Percentiles rank a stretch among this genome's conserved stretches.
Evolutionary conservation across 352 stramenopile species (phyloP).

Genomic region (Paralagenidium karlingii): DNA sequence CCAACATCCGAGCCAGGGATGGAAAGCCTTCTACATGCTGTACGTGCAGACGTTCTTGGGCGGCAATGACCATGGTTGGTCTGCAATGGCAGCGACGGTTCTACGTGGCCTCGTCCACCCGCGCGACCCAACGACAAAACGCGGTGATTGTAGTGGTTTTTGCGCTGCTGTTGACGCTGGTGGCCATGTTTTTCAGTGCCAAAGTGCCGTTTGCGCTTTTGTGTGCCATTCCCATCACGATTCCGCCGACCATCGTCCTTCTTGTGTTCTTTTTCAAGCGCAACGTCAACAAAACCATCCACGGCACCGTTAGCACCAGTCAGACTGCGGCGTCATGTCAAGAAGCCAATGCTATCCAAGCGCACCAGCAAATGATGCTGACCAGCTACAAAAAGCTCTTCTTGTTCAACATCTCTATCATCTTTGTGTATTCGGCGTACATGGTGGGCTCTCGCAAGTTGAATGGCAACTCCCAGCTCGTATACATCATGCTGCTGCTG

Average conservation of each 20-base stretch:
- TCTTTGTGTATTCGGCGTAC: constrained; percentile 9
- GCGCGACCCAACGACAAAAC: too few relatives aligned
- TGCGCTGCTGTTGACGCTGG: constrained; percentile 1
- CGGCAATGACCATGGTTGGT: constrained; percentile 3
- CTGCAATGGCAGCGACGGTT: too few relatives aligned
- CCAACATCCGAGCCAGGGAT: neutral
- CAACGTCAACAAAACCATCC: too few relatives aligned
- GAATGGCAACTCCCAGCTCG: neutral
- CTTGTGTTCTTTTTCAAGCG: constrained; percentile 1
- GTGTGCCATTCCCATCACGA: constrained; percentile 6
- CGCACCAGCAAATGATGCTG: constrained; percentile 5
- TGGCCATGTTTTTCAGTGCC: constrained; percentile 9
- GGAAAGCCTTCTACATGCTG: constrained; percentile 7
- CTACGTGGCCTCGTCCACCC: too few relatives aligned
- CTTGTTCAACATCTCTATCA: too few relatives aligned
- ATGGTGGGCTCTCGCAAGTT: constrained; percentile 4
- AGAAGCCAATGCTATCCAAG: too few relatives aligned
- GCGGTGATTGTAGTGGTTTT: too few relatives aligned
- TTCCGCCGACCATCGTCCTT: constrained; percentile 6
- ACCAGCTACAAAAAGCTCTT: too few relatives aligned
- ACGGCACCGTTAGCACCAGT: too few relatives aligned
- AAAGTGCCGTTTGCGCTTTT: constrained; percentile 16
- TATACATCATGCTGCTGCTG: constrained; percentile 7
- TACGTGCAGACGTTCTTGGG: constrained; percentile 4
- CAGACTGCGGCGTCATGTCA: constrained; percentile 2